phyloP scores from a whole-genome alignment of 2,329 filamentous ascomycete genomes.

The Coniochaeta ligniaria region DNA sequence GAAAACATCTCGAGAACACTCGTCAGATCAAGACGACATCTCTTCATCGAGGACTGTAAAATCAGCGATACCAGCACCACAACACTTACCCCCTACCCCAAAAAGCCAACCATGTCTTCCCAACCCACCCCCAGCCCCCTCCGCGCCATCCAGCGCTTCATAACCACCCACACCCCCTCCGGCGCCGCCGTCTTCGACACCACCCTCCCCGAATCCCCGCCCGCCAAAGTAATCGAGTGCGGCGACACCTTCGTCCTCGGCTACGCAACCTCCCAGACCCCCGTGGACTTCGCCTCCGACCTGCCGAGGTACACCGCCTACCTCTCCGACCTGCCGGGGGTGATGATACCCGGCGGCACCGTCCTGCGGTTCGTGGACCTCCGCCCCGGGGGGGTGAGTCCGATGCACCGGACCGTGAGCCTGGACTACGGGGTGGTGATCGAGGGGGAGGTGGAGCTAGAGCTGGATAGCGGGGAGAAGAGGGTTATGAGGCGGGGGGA shows the following conservation, averaged over 20 bases:
- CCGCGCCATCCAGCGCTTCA: conserved; percentile 15
- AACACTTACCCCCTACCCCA: neutral
- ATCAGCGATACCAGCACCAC: neutral
- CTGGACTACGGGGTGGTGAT: conserved; percentile 43
- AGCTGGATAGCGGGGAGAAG: conserved; percentile 37
- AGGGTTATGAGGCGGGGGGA: conserved; percentile 35
- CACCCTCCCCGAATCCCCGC: conserved; percentile 13
- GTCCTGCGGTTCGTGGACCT: conserved; percentile 39
- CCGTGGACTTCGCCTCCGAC: conserved; percentile 39
- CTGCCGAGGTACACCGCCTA: conserved; percentile 34
- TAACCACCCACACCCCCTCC: conserved; percentile 23
- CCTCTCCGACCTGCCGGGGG: conserved; percentile 36
- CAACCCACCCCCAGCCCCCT: neutral
- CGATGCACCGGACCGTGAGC: conserved; percentile 40
- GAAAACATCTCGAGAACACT: no score
- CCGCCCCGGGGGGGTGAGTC: conserved; percentile 26
- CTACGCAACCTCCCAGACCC: conserved; percentile 40
- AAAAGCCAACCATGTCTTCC: neutral
- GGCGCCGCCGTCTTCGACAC: conserved; percentile 26
- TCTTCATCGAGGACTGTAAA: neutral
- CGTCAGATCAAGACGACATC: neutral
- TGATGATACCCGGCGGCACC: conserved; percentile 35
- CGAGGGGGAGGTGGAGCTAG: conserved; percentile 39
- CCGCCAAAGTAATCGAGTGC: conserved; percentile 18
- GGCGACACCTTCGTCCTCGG: conserved; percentile 38